phyloP scores from a whole-genome alignment of 768 basidiomycete genomes.

The Kwoniella sp. region DNA sequence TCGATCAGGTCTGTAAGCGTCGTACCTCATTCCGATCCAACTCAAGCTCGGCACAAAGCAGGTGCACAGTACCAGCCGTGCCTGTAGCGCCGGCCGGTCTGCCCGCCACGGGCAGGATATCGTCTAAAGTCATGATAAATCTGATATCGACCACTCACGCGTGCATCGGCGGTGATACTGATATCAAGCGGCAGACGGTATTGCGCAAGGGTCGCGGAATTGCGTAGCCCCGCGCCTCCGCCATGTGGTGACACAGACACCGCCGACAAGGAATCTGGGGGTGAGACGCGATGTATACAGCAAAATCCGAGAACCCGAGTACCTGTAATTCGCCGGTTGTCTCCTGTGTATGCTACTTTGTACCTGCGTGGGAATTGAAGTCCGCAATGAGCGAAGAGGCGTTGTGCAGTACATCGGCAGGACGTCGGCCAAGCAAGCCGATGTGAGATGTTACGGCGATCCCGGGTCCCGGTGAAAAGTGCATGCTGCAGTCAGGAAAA shows the following conservation, averaged over 20 bases:
- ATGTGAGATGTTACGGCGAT: neutral
- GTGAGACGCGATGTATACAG: too few relatives aligned
- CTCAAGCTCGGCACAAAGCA: too few relatives aligned
- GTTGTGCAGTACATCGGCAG: neutral
- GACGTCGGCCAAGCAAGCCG: neutral
- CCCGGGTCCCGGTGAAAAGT: conserved; percentile 1
- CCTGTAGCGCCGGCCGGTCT: neutral
- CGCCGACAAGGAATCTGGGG: neutral
- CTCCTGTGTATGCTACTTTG: neutral
- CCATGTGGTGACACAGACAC: neutral
- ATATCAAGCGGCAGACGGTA: too few relatives aligned
- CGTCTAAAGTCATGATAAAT: too few relatives aligned
- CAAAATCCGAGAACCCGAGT: too few relatives aligned
- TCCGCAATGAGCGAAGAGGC: neutral
- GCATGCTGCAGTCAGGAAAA: neutral
- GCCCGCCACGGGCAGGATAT: too few relatives aligned
- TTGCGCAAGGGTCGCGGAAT: too few relatives aligned
- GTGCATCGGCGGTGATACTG: too few relatives aligned
- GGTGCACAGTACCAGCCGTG: too few relatives aligned
- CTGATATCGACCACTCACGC: neutral
- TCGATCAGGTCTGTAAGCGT: neutral
- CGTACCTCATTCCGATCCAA: too few relatives aligned
- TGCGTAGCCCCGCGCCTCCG: neutral
- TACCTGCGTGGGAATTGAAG: neutral
- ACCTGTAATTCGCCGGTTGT: too few relatives aligned